These are phyloP conservation scores for Thielaviopsis populi DNA, from an alignment of 2,329 filamentous ascomycete species.

Conservation along the genomic window DNA sequence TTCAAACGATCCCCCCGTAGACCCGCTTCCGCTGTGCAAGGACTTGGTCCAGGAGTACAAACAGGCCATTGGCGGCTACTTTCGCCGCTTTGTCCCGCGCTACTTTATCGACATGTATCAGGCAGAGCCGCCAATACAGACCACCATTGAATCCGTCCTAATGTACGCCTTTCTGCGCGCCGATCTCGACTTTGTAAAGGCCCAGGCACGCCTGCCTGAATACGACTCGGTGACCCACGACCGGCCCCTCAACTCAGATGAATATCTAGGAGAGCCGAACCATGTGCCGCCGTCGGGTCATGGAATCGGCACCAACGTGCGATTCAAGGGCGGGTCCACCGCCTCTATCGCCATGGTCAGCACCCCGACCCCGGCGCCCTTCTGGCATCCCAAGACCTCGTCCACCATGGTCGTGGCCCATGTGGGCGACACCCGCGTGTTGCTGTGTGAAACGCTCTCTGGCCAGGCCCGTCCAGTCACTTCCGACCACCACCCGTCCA, in stretches of 20 bases:
- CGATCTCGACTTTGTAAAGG: slow-evolving; percentile 84
- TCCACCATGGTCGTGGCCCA: slow-evolving; percentile 77
- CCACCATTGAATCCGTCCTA: slow-evolving; percentile 36
- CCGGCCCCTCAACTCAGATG: slow-evolving; percentile 66
- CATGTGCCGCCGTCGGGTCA: slow-evolving; percentile 39
- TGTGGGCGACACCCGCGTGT: slow-evolving; percentile 80
- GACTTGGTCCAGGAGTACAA: slow-evolving; percentile 64
- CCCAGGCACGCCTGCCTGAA: slow-evolving; percentile 70
- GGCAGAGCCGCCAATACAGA: slow-evolving; percentile 7
- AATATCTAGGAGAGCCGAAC: slow-evolving; percentile 54
- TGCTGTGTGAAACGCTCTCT: slow-evolving; percentile 75
- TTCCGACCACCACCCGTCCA: slow-evolving; percentile 82
- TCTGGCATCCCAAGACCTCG: slow-evolving; percentile 82
- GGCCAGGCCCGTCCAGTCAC: slow-evolving; percentile 70
- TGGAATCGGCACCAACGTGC: slow-evolving; percentile 55
- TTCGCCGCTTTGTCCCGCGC: slow-evolving; percentile 72
- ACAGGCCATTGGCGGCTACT: slow-evolving; percentile 81
- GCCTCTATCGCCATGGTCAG: slow-evolving; percentile 82
- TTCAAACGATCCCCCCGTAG: slow-evolving; percentile 23
- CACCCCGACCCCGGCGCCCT: slow-evolving; percentile 78
- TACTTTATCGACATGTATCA: slow-evolving; percentile 41
- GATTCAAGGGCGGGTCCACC: slow-evolving; percentile 89
- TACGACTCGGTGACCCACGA: slow-evolving; percentile 58
- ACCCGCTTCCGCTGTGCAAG: slow-evolving; percentile 53
- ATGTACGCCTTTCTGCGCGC: slow-evolving; percentile 88